Evolutionary conservation across 768 basidiomycete species (phyloP), one percentile per base, ranked within the genome.

Genomic region (Gymnopilus junonius): DNA sequence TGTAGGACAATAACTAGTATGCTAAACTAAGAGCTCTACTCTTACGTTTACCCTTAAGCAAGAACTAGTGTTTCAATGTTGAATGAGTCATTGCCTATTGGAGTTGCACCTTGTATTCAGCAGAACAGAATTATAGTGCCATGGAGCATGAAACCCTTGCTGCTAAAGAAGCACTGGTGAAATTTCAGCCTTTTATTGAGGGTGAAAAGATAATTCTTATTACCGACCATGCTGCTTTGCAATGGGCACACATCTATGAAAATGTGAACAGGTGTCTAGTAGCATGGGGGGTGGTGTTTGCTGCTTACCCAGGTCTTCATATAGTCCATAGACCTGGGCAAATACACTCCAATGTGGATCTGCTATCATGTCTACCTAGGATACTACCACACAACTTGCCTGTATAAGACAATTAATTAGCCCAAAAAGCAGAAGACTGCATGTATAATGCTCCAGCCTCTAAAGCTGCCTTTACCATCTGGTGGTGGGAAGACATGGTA

Each of bases 121-220:
- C 73, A 0, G 74, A 76, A 54, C 53, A 64, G 5, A 74, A 73
- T 27, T 78, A 77, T 45, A 72, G 73, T 4, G 62, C 71, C 0
- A 78, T 76, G 0, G 76, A 78, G 65, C 15, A 69, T 11, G 74
- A 78, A 62, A 77, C 75, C 0, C 25, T 64, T 27, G 63, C 11
- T 1, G 58, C 53, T 1, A 64, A 64, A 11, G 63, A 64, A 51
- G 63, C 51, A 1, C 60, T 78, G 11, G 65, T 76, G 15, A 72
- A 74, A 50, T 79, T 77, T 37, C 75, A 77, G 56, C 71, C 76
- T 2, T 76, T 71, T 61, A 69, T 78, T 11, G 75, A 79, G 69
- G 77, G 77, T 1, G 73, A 77, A 66, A 46, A 37, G 1, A 66
- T 78, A 5, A 59, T 69, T 8, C 58, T 69, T 1, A 48, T 74